Base-by-base conservation (phyloP, 2,329 filamentous ascomycete species). In the Calonectria pteridis region DNA sequence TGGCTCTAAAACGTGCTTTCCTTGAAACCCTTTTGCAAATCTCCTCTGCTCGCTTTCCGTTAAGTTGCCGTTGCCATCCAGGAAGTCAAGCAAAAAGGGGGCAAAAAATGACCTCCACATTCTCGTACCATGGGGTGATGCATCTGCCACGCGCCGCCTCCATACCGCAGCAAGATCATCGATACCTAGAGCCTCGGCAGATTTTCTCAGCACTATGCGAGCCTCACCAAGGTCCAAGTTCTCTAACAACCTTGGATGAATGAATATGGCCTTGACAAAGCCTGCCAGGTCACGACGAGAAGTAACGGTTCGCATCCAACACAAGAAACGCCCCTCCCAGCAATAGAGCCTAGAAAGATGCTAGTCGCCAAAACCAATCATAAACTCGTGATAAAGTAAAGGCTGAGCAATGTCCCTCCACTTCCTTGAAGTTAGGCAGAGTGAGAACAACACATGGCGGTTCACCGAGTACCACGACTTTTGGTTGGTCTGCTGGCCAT, bases 361-460 rank as follows among this genome's bases (percentile, higher is more conserved):
- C 18, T 65, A 74, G 14, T 70, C 40, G 20, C 51, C 71, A 13
- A 67, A 67, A 3, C 68, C 73, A 13, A 75, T n/a, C 20, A 62
- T 65, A 18, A 76, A 75, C n/a, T 76, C 68, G 11, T 70, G 67
- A 26, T 74, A 40, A 10, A 73, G 6, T 1, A 69, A 20, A 3
- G 62, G 59, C 6, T 73, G 63, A 0, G 70, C 58, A 40, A 75
- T n/a, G 18, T 46, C 28, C 18, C 28, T 33, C 29, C 71, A 28
- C 1, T 35, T 6, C 46, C 6, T 71, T 0, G 69, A 76, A 1
- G 51, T n/a, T 6, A 71, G 11, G 1, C 55, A 70, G 7, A 70
- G 63, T 3, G 67, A 73, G n/a, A 50, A 67, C 6, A 76, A 58
- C 3, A 58, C 9, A 2, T 68, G 46, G 11, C 67, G 59, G 1